Percentiles rank a stretch among this genome's conserved stretches.
Evolutionary conservation across 257 asterid species (phyloP).

Genomic region (Capsicum rhomboideum): DNA sequence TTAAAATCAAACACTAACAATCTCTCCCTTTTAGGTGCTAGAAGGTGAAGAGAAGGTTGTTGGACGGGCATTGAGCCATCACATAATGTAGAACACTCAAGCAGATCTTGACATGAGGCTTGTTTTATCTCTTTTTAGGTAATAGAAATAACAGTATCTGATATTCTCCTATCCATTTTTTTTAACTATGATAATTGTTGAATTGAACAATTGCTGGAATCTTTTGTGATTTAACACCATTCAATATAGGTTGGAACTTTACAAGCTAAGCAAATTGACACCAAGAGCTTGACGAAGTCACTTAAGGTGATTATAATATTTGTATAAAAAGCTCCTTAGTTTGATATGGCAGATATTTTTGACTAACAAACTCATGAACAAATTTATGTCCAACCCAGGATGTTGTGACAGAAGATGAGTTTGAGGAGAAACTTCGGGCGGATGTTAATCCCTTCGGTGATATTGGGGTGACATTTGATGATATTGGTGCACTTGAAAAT

Average conservation of each 20-base stretch:
- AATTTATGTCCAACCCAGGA: slow-evolving; percentile 37
- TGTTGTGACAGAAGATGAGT: slow-evolving; percentile 77
- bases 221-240: slow-evolving; percentile 42
- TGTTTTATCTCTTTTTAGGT: slow-evolving; percentile 66
- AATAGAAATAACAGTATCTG: slow-evolving; percentile 14
- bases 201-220: not conserved
- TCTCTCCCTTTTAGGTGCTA: too few relatives aligned
- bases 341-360: not conserved
- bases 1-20: too few relatives aligned
- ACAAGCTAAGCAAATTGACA: slow-evolving; percentile 54
- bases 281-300: slow-evolving; percentile 67
- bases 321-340: not conserved
- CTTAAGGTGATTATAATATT: slow-evolving; percentile 47
- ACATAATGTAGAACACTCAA: slow-evolving; percentile 49
- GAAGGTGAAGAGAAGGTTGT: too few relatives aligned
- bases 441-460: slow-evolving; percentile 73
- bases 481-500: slow-evolving; percentile 87
- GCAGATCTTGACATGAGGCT: slow-evolving; percentile 40
- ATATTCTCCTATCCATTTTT: not conserved
- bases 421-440: slow-evolving; percentile 76
- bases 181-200: not conserved
- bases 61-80: too few relatives aligned
- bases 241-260: slow-evolving; percentile 55
- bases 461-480: slow-evolving; percentile 88
- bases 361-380: not conserved